Evolutionary conservation across 2,329 filamentous ascomycete species (phyloP), one percentile per base, ranked within the genome.

Genomic region (Aspergillus calidoustus): DNA sequence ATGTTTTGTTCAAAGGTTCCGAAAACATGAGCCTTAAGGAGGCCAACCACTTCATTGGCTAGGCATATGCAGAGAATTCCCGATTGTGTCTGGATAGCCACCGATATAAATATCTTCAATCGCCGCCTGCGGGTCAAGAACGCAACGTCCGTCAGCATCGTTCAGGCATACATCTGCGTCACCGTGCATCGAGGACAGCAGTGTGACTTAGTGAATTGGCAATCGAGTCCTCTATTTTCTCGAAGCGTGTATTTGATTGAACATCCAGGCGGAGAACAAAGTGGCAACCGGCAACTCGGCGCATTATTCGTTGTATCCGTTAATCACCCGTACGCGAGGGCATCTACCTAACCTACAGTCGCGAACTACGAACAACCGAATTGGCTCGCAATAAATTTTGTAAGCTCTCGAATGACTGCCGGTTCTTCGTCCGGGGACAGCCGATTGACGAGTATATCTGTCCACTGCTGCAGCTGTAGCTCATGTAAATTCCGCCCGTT

Each of bases 401-500:
- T 64, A 38, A 76, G 65, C 22, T 70, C 67, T 48, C 68, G 61
- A 30, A 71, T 54, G 17, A 59, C 34, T 44, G 31, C 64, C 57
- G 59, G 65, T 53, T 57, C 64, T 47, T 55, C 60, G 54, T 51
- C 67, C 31, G 50, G 38, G 53, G n/a, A 60, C 59, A 64, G 50
- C 46, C 54, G 70, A 51, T 58, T 66, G 57, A 50, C 64, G 7
- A 76, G 59, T 19, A 72, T 49, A 17, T 68, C 65, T 9, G 64
- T 53, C 75, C 75, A 78, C 15, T 71, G 67, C 15, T 61, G 48
- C 30, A 66, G 54, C 13, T 70, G 64, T 22, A 86, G 79, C 54
- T 86, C 81, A 58, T 86, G 83, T 19, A 87, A 64, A 19, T 79
- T 80, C 49, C 74, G 76, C 23, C 76, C 79, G 30, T 72, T 75